Base-by-base conservation (phyloP, 306 rosid genomes). In the Betula pendula region DNA sequence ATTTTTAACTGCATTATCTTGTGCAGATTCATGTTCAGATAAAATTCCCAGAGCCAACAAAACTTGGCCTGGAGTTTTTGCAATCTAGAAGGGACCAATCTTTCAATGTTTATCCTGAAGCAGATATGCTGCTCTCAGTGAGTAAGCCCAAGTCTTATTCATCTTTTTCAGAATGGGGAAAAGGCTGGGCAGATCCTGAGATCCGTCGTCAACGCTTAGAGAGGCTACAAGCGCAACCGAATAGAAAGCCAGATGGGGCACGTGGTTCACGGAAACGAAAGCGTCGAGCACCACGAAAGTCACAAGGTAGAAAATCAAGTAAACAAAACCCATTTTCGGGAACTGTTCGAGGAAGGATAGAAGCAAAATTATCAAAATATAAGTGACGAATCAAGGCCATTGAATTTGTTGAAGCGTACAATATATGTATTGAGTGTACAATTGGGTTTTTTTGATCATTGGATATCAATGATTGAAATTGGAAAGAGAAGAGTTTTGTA, bases 141-240 rank as follows among this genome's bases (percentile, higher is more conserved):
- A 81, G 82, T 72, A 84, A 71, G 55, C 42, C 79, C 59, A 84
- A 83, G 76, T 81, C 95, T 33, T 90, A 42, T 82, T 89, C 97
- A 20, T 81, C 89, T 55, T 92, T 94, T 90, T 85, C 95, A 0
- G 95, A 92, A 47, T 94, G 96, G 97, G 92, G 93, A 80, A 89
- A 75, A 66, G 96, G 97, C 75, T 94, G 97, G 98, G 98, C 96
- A 10, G 93, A 94, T 88, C 97, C 98, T 51, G 93, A 87, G 88
- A 92, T 94, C 73, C 95, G 97, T 38, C 96, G 84, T 49, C 93
- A 89, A 75, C 91, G 98, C 55, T 84, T 94, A 42, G 86, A 87
- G 73, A 80, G 78, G 77, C 82, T 84, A 68, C 90, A 38, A 49
- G 82, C 80, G 63, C 90, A 38, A 49, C 49, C 3, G 38, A 48